Evolutionary conservation across 176 grass and related monocot genomes (phyloP), one percentile per base, ranked within the genome.

Genomic region (Phragmites australis): DNA sequence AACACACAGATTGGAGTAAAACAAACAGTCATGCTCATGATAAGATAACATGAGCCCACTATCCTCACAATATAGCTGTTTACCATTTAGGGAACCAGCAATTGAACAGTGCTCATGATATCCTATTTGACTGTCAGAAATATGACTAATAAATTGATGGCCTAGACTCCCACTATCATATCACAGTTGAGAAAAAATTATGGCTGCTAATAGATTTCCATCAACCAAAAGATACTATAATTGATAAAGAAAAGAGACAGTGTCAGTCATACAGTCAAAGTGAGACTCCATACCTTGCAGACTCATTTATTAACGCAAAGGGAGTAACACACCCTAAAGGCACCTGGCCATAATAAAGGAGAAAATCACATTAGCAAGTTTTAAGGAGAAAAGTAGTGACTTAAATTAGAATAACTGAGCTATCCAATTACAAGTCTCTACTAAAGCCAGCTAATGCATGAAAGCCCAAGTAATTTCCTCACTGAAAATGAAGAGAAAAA

Each of bases 251-350:
- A 14, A 46, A 46, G 55, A 37, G 65, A 21, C 21, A 47, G 7
- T 44, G 10, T 9, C 62, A 58, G 59, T 77, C 58, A 43, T 65
- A 77, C 49, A 77, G 56, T 78, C 37, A 55, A 78, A 88, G 74
- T 2, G 83, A 71, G 63, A 59, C 0, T 22, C 16, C 37, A 4
- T 77, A 98, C 96, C 92, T 95, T 78, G 96, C 90, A 60, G 96
- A 93, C 26, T 93, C 92, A 56, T 95, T 98, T 76, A 98, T 82
- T 80, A 98, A 70, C 16, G 88, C 92, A 87, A 98, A 94, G 56
- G 96, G 96, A 78, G 92, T 98, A 79, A 98, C 96, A 56, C 89
- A 98, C 16, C 96, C 96, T 70, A 98, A 75, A 11, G 92, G 87
- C 22, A 98, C 96, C 95, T 98, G 72, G 32, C 77, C 74, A 87